Conservation (phyloP, 352 stramenopile species). For the Phytophthora sansomeana region DNA sequence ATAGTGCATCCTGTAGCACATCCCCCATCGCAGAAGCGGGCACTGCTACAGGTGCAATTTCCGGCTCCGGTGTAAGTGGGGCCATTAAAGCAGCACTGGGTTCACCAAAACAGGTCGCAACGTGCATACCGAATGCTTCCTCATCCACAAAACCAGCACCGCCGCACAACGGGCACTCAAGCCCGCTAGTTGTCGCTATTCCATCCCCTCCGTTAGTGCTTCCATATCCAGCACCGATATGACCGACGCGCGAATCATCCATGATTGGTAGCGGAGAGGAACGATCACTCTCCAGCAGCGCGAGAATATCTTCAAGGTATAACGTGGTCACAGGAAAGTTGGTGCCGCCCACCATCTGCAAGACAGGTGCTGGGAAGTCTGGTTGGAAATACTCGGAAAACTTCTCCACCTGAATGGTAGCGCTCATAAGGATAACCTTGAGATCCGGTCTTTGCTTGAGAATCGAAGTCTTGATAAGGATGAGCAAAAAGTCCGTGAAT, state of each 20-base stretch:
- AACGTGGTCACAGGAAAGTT: constrained; percentile 93
- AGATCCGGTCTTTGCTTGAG: constrained; percentile 84
- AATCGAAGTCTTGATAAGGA: constrained; percentile 92
- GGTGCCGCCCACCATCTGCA: constrained; percentile 84
- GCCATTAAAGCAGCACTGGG: constrained; percentile 25
- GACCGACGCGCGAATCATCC: constrained; percentile 26
- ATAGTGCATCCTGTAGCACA: constrained; percentile 47
- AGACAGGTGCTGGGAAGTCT: constrained; percentile 68
- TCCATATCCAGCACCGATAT: constrained; percentile 5
- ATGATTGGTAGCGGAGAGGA: constrained; percentile 40
- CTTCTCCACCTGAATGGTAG: constrained; percentile 95
- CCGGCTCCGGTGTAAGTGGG: constrained; percentile 9
- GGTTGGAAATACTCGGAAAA: constrained; percentile 93
- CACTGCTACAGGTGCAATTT: constrained; percentile 14
- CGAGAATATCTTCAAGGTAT: constrained; percentile 91
- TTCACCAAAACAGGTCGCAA: constrained; percentile 83
- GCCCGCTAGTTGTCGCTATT: constrained; percentile 22
- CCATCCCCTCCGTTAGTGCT: not conserved
- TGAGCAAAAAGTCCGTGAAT: constrained; percentile 97
- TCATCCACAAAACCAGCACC: constrained; percentile 69
- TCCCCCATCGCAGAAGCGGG: constrained; percentile 43
- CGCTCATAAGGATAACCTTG: constrained; percentile 96
- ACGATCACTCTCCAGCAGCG: constrained; percentile 50
- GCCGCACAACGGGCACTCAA: constrained; percentile 89
- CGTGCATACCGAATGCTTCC: constrained; percentile 90